These are phyloP conservation scores for Sclerotinia sclerotiorum DNA, from an alignment of 2,329 filamentous ascomycete species.

Conservation along the genomic window DNA sequence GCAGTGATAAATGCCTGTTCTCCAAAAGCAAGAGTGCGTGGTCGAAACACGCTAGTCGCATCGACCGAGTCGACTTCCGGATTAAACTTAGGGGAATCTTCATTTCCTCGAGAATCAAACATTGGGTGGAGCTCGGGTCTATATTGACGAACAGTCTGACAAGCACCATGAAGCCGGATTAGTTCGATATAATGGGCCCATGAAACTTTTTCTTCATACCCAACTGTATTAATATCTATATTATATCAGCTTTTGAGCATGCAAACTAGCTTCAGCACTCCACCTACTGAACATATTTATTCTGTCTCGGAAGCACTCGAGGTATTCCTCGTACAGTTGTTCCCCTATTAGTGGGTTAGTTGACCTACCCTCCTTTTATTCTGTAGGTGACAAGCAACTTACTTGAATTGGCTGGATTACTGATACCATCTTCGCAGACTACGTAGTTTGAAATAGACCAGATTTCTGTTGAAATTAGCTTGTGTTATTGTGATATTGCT, in stretches of 20 bases:
- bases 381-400: background rate
- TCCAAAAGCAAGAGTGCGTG: background rate
- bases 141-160: background rate
- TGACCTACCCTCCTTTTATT: background rate
- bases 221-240: conserved; percentile 2
- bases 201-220: background rate
- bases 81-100: background rate
- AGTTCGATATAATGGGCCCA: background rate
- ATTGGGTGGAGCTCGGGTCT: background rate
- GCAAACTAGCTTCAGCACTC: background rate
- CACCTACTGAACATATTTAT: background rate
- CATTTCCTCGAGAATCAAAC: background rate
- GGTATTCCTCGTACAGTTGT: background rate
- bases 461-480: background rate
- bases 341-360: background rate
- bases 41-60: conserved; percentile 3
- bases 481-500: background rate
- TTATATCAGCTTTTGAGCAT: background rate
- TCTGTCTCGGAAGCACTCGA: background rate
- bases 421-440: background rate
- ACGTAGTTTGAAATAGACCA: background rate
- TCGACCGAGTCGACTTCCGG: background rate
- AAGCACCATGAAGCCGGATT: conserved; percentile 3
- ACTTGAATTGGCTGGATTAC: background rate
- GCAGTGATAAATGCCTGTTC: conserved; percentile 8